These are phyloP conservation scores for Solanum clarkiae DNA, from an alignment of 257 asterid species.

Conservation along the genomic window DNA sequence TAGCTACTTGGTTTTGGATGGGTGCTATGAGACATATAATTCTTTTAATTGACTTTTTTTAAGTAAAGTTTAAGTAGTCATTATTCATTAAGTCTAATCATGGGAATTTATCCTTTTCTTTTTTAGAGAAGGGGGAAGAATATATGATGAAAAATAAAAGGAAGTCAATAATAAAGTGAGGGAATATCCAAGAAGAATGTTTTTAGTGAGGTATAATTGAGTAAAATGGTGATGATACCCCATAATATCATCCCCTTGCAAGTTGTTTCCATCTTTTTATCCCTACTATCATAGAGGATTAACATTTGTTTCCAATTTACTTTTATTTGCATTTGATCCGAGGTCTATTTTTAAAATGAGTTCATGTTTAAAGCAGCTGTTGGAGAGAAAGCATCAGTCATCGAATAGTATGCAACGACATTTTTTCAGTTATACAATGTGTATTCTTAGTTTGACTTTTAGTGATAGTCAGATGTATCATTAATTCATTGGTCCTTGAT, in stretches of 20 bases:
- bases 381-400: too few species aligned
- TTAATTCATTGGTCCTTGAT: too few species aligned
- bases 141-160: background rate
- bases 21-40: background rate
- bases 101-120: background rate
- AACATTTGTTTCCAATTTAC: background rate
- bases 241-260: background rate
- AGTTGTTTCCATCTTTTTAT: background rate
- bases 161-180: background rate
- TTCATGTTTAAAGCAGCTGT: too few species aligned
- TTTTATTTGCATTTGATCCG: background rate
- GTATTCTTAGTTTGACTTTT: too few species aligned
- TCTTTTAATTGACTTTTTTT: background rate
- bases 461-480: too few species aligned
- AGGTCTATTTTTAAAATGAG: background rate
- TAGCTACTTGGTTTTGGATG: background rate
- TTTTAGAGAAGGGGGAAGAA: background rate
- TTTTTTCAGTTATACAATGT: too few species aligned
- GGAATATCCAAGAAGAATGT: conserved; percentile 1
- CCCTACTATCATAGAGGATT: background rate
- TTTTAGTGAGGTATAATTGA: background rate
- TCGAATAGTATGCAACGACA: too few species aligned
- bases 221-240: background rate
- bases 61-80: background rate
- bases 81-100: conserved; percentile 3